These are phyloP conservation scores for Fraxinus ornus DNA, from an alignment of 305 asterid genomes.

Conservation along the genomic window DNA sequence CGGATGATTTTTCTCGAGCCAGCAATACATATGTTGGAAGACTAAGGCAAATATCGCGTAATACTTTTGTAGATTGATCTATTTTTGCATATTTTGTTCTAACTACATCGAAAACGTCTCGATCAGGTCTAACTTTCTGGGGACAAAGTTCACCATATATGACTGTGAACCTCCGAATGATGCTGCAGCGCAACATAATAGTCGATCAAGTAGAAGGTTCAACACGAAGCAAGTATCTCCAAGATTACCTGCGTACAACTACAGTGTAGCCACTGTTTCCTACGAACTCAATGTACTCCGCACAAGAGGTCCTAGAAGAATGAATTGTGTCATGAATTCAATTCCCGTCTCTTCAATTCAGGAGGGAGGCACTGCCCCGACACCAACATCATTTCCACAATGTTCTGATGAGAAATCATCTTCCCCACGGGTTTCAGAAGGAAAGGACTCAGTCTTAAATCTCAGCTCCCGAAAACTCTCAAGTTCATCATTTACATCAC, in stretches of 20 bases:
- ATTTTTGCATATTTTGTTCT: slow-evolving; percentile 2
- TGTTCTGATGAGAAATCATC: slow-evolving; percentile 34
- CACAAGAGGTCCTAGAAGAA: slow-evolving; percentile 87
- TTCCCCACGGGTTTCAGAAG: slow-evolving; percentile 22
- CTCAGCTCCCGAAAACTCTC: slow-evolving; percentile 36
- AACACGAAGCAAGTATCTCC: slow-evolving; percentile 72
- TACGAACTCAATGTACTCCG: slow-evolving; percentile 86
- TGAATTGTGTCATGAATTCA: slow-evolving; percentile 66
- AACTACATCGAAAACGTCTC: background rate
- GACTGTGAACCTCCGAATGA: slow-evolving; percentile 74
- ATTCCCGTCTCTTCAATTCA: slow-evolving; percentile 74
- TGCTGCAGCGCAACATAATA: slow-evolving; percentile 39
- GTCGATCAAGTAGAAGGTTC: slow-evolving; percentile 65
- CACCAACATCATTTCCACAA: slow-evolving; percentile 61
- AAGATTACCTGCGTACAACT: slow-evolving; percentile 67
- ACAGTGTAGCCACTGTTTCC: slow-evolving; percentile 53
- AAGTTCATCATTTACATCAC: slow-evolving; percentile 2
- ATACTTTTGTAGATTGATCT: background rate
- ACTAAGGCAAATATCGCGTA: slow-evolving; percentile 46
- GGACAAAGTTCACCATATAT: slow-evolving; percentile 80
- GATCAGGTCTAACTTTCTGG: slow-evolving; percentile 85
- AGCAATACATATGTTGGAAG: slow-evolving; percentile 83
- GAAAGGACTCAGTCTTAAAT: slow-evolving; percentile 30
- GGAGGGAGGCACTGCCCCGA: slow-evolving; percentile 87
- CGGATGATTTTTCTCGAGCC: slow-evolving; percentile 87